Conservation (phyloP, 306 rosid species). For the Inga oerstediana region DNA sequence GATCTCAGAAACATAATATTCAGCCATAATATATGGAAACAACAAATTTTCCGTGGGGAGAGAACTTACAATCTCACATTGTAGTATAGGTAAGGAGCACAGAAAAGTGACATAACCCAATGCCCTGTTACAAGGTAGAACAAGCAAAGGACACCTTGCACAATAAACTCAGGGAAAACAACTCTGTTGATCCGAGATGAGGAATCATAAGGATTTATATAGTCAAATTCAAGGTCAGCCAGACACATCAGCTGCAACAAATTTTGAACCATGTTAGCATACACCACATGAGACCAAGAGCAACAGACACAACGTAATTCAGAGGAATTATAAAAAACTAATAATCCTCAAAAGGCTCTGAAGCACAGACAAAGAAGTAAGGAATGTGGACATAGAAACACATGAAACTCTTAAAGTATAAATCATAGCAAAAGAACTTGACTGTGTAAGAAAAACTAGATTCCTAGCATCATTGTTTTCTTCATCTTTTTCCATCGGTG, state of each 20-base stretch:
- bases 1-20: conserved; percentile 14
- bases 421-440: not conserved
- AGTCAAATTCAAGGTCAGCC: conserved; percentile 94
- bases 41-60: conserved; percentile 8
- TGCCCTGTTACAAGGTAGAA: conserved; percentile 77
- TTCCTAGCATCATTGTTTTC: not conserved
- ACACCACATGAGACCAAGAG: not conserved
- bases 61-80: conserved; percentile 71
- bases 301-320: conserved; percentile 25
- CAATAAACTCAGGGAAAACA: conserved; percentile 70
- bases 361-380: conserved; percentile 24
- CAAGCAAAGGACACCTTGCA: conserved; percentile 57
- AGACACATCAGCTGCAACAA: conserved; percentile 92
- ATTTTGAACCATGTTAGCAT: conserved; percentile 20
- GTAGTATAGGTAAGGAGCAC: conserved; percentile 73
- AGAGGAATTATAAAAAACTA: not conserved
- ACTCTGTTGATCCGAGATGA: conserved; percentile 69
- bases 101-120: conserved; percentile 77
- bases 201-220: conserved; percentile 90
- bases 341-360: conserved; percentile 23
- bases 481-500: not conserved
- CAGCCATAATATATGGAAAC: conserved; percentile 8
- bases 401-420: conserved; percentile 2
- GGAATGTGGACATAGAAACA: not conserved
- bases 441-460: not conserved